Conservation (phyloP, 2,329 filamentous ascomycete species). For the Metarhizium humberi region DNA sequence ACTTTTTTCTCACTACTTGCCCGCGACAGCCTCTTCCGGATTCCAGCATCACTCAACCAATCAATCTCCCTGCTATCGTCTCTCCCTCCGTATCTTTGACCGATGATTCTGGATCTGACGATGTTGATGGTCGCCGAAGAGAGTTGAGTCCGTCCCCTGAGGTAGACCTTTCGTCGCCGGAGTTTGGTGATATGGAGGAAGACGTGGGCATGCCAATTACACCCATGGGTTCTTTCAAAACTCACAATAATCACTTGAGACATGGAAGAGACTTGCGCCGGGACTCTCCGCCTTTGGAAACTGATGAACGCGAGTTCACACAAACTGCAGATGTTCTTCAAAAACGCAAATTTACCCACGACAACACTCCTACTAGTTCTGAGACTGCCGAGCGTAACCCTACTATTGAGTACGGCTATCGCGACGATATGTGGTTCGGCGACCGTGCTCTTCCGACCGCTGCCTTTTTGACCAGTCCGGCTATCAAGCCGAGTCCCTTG, state of each 20-base stretch:
- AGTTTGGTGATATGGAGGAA: conserved; percentile 68
- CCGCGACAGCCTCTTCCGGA: conserved; percentile 71
- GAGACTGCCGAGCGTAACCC: conserved; percentile 21
- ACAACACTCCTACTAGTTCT: conserved; percentile 21
- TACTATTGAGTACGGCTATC: conserved; percentile 24
- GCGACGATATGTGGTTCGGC: conserved; percentile 46
- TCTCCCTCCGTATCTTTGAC: conserved; percentile 70
- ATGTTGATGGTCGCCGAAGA: conserved; percentile 58
- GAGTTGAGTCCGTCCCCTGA: conserved; percentile 86
- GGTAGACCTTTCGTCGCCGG: conserved; percentile 78
- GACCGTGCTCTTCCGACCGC: conserved; percentile 26
- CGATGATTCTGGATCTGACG: conserved; percentile 51
- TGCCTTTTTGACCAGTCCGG: conserved; percentile 43
- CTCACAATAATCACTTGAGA: conserved; percentile 25
- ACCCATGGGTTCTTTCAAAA: conserved; percentile 55
- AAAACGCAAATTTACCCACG: conserved; percentile 46
- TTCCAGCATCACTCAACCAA: conserved; percentile 19
- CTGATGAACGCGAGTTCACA: conserved; percentile 93
- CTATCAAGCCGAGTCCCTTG: conserved; percentile 32
- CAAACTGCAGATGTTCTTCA: conserved; percentile 84
- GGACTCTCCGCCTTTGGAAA: conserved; percentile 82
- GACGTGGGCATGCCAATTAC: conserved; percentile 49
- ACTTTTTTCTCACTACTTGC: conserved; percentile 90
- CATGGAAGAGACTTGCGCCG: conserved; percentile 43
- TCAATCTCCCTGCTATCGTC: conserved; percentile 44